These are phyloP conservation scores for Sclerospora graminicola DNA, from an alignment of 352 stramenopile species.

Conservation along the genomic window DNA sequence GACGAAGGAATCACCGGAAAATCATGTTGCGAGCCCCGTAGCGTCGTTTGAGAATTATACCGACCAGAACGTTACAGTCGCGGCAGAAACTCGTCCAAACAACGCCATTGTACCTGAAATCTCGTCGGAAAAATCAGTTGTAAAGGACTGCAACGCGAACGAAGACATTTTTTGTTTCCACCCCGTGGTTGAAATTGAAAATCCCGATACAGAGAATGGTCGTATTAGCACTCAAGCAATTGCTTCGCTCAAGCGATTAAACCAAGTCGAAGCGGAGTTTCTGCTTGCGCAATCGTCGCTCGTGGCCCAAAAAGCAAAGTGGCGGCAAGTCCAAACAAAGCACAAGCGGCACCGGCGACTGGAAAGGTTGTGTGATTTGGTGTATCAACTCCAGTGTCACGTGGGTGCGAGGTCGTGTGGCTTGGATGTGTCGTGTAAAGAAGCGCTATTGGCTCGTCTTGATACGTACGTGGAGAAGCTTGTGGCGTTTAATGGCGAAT, in stretches of 20 bases:
- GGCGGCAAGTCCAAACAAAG: constrained; percentile 11
- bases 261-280: constrained; percentile 14
- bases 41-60: neutral
- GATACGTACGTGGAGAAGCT: constrained; percentile 17
- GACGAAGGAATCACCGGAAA: constrained; percentile 9
- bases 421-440: constrained; percentile 9
- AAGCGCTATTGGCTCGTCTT: constrained; percentile 23
- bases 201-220: constrained; percentile 14
- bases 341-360: constrained; percentile 14
- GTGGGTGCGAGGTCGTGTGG: constrained; percentile 16
- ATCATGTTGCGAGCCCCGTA: constrained; percentile 5
- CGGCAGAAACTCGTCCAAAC: too few relatives aligned
- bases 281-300: constrained; percentile 10
- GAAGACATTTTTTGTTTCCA: neutral
- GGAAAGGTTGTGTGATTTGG: constrained; percentile 15
- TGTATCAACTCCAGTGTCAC: constrained; percentile 27
- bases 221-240: constrained; percentile 26
- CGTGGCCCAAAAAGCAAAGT: constrained; percentile 20
- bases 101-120: too few relatives aligned
- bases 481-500: constrained; percentile 2
- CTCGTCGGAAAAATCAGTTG: neutral
- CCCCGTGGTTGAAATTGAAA: constrained; percentile 1
- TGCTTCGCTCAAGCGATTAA: constrained; percentile 19
- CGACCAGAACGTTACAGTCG: too few relatives aligned
- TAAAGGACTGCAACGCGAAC: neutral